These are phyloP conservation scores for Malassezia dermatis DNA, from an alignment of 1,284 basidiomycete genomes.

Conservation along the genomic window DNA sequence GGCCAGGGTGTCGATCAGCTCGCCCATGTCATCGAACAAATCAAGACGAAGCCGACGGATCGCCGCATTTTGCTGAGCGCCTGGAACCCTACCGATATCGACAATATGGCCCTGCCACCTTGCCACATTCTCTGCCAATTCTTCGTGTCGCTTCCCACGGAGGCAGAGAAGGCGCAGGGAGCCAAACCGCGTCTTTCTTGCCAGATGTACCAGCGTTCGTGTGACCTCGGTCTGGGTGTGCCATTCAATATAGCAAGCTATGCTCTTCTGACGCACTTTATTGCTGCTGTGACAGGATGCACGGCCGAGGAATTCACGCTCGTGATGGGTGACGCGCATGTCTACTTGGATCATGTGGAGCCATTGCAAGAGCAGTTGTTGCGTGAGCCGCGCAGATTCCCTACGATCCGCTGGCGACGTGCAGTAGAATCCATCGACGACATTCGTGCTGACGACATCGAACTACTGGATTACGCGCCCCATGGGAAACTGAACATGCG, in stretches of 20 bases:
- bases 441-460: constrained; percentile 69
- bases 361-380: constrained; percentile 70
- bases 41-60: constrained; percentile 85
- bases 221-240: constrained; percentile 79
- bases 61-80: constrained; percentile 88
- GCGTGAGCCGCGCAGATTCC: constrained; percentile 70
- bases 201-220: constrained; percentile 95
- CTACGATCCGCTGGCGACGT: constrained; percentile 61
- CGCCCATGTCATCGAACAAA: constrained; percentile 74
- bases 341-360: constrained; percentile 83
- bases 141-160: constrained; percentile 74
- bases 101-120: constrained; percentile 87
- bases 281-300: constrained; percentile 78
- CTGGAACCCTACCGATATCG: constrained; percentile 91
- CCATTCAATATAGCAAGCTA: constrained; percentile 99
- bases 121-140: constrained; percentile 99
- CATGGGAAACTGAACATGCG: constrained; percentile 85
- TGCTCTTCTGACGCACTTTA: constrained; percentile 89
- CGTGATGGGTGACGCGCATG: constrained; percentile 91
- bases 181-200: constrained; percentile 58
- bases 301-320: constrained; percentile 75
- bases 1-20: constrained; percentile 91
- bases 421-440: constrained; percentile 66
- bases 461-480: constrained; percentile 75
- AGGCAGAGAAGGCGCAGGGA: constrained; percentile 27